Percentiles rank a stretch among this genome's conserved stretches.
Conservation (phyloP, 371 early-diverging fungal species). For the Mucor saturninus region DNA sequence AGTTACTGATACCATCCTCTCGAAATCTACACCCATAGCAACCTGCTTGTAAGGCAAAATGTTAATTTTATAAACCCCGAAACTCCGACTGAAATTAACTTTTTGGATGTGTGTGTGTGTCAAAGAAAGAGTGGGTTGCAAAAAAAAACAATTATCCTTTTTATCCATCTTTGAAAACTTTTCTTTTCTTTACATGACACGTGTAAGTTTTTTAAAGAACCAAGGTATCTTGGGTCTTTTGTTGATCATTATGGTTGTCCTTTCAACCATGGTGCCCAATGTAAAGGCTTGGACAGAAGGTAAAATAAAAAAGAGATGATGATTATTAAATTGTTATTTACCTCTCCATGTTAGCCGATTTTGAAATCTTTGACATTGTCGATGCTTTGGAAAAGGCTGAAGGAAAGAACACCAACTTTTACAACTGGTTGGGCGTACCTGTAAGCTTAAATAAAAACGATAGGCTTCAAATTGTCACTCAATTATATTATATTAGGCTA, state of each 20-base stretch:
- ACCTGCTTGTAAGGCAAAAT: no score
- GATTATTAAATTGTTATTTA: not conserved
- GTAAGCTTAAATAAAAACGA: slow-evolving; percentile 23
- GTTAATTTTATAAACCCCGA: not conserved
- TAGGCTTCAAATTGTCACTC: no score
- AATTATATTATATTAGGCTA: slow-evolving; percentile 36
- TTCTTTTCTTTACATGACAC: slow-evolving; percentile 16
- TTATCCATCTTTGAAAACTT: not conserved
- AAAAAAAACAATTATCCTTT: not conserved
- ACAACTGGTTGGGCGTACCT: slow-evolving; percentile 61
- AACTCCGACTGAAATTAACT: not conserved
- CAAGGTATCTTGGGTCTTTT: slow-evolving; percentile 25
- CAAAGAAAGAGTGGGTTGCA: not conserved
- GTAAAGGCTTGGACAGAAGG: slow-evolving; percentile 43
- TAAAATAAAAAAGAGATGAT: slow-evolving; percentile 11
- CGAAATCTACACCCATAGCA: no score
- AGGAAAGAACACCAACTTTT: slow-evolving; percentile 67
- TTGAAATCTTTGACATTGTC: slow-evolving; percentile 85
- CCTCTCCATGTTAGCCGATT: slow-evolving; percentile 55
- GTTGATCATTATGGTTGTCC: slow-evolving; percentile 21
- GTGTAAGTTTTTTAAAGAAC: slow-evolving; percentile 17
- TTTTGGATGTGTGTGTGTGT: no score
- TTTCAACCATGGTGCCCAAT: slow-evolving; percentile 27
- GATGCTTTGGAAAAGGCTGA: slow-evolving; percentile 75
- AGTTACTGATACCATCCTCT: no score